Conservation (phyloP, 192 early-diverging fungal species). For the Bifiguratus adelaidae region DNA sequence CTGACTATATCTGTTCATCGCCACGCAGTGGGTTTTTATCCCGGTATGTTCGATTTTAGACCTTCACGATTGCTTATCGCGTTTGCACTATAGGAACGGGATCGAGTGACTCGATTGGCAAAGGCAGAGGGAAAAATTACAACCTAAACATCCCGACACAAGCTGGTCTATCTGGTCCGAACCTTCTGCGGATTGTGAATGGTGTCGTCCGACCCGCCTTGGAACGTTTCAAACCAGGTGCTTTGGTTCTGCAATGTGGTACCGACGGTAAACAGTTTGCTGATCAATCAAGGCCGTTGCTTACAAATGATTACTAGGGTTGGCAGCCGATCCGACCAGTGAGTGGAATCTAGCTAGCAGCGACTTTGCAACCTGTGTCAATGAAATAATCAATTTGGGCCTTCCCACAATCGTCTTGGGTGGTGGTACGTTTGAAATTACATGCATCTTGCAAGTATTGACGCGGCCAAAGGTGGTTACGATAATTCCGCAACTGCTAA, state of each 20-base stretch:
- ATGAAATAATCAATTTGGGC: conserved; percentile 16
- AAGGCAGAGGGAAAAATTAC: conserved; percentile 43
- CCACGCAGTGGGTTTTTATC: conserved; percentile 71
- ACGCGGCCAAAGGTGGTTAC: neutral
- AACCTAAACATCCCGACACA: conserved; percentile 71
- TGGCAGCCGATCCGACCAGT: conserved; percentile 21
- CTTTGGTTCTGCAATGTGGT: conserved; percentile 80
- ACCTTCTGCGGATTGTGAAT: conserved; percentile 54
- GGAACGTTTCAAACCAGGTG: conserved; percentile 47
- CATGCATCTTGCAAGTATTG: neutral
- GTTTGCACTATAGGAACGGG: conserved; percentile 37
- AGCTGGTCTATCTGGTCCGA: conserved; percentile 52
- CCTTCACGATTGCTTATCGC: neutral
- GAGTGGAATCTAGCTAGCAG: conserved; percentile 24
- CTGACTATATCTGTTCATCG: conserved; percentile 85
- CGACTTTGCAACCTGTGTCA: conserved; percentile 17
- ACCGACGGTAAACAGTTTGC: conserved; percentile 19
- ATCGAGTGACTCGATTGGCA: conserved; percentile 41
- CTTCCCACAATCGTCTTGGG: conserved; percentile 24
- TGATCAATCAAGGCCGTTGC: neutral
- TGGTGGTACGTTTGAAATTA: conserved; percentile 12
- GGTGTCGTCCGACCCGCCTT: conserved; percentile 39
- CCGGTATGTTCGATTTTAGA: conserved; percentile 19
- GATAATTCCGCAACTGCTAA: neutral
- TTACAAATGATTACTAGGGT: conserved; percentile 5